Evolutionary conservation across 148 eudicot species (phyloP), one percentile per base, ranked within the genome.

Genomic region (Selenicereus undatus): DNA sequence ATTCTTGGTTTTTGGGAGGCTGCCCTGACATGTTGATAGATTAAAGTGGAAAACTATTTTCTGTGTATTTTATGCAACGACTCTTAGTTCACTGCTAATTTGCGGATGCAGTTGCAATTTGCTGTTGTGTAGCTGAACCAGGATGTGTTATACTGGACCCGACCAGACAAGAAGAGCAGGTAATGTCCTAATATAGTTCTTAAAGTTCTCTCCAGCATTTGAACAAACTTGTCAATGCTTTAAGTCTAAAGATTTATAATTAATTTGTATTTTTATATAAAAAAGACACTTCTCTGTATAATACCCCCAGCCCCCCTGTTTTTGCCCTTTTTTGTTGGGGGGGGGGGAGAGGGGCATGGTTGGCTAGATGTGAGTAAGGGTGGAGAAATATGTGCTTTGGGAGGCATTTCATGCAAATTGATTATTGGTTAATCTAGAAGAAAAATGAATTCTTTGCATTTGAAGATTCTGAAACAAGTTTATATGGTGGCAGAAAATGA

Each of bases 161-260:
- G 5, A 88, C 82, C 87, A 93, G 93, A 88, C 81, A 86, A 77
- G 98, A 95, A 83, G 98, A 95, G 84, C 91, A 95, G 94, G 99
- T 93, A 74, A 32, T 32, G 32, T 32, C 32, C 32, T 32, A 32
- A 75, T 16, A 74, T 42, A 58, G 62, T 51, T 24, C 70, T 52
- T 32, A 12, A 30, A n/a, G n/a, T 62, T 35, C 7, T 52, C 14
- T 35, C n/a, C 14, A 56, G 9, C 14, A 10, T 72, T 35, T 8
- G 32, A 39, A 43, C 42, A 21, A 62, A 50, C 35, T 54, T 45
- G 20, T 73, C 24, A 36, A 14, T 36, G 17, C 48, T 27, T 13
- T 8, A 21, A 56, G 16, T 42, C 29, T 22, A 64, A 22, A 35
- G 58, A 72, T 52, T 17, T 20, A 43, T 45, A 18, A 43, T 73